These are phyloP conservation scores for Arthrinium puccinioides DNA, from an alignment of 2,329 filamentous ascomycete genomes.

Conservation along the genomic window DNA sequence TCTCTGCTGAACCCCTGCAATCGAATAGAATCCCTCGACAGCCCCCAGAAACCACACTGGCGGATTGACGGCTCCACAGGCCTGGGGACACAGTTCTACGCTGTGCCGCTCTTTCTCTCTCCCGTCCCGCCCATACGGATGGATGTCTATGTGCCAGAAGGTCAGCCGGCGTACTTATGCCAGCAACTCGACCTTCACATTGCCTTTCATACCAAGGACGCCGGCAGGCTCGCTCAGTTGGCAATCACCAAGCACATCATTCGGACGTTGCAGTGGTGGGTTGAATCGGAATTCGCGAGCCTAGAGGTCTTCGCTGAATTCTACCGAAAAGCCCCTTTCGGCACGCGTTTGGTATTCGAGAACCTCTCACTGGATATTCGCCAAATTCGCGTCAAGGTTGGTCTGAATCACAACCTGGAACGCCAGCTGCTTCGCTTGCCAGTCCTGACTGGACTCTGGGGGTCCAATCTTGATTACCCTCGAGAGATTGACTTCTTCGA, in stretches of 20 bases:
- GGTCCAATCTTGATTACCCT: constrained; percentile 31
- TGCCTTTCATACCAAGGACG: constrained; percentile 50
- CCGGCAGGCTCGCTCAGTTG: constrained; percentile 36
- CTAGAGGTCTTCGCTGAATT: constrained; percentile 20
- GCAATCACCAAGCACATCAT: constrained; percentile 47
- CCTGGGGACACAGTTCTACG: constrained; percentile 51
- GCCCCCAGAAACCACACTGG: constrained; percentile 40
- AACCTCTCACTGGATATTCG: constrained; percentile 39
- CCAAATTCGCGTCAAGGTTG: constrained; percentile 38
- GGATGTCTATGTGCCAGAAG: constrained; percentile 51
- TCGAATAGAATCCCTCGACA: constrained; percentile 48
- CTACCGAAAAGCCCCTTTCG: constrained; percentile 46
- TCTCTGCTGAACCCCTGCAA: constrained; percentile 54
- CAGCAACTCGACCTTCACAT: constrained; percentile 39
- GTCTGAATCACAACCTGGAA: constrained; percentile 46
- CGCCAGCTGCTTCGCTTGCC: constrained; percentile 38
- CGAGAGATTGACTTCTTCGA: constrained; percentile 39
- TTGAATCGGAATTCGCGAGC: constrained; percentile 23
- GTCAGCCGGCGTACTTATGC: constrained; percentile 33
- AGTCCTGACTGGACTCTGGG: constrained; percentile 37
- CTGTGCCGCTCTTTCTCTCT: constrained; percentile 43
- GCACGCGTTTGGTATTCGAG: constrained; percentile 48
- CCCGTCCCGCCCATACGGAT: constrained; percentile 43
- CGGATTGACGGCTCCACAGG: constrained; percentile 51
- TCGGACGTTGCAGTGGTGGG: constrained; percentile 47